Percentiles rank a stretch among this genome's conserved stretches.
Conservation (phyloP, 2,329 filamentous ascomycete genomes). For the Stromatinia cepivora region DNA sequence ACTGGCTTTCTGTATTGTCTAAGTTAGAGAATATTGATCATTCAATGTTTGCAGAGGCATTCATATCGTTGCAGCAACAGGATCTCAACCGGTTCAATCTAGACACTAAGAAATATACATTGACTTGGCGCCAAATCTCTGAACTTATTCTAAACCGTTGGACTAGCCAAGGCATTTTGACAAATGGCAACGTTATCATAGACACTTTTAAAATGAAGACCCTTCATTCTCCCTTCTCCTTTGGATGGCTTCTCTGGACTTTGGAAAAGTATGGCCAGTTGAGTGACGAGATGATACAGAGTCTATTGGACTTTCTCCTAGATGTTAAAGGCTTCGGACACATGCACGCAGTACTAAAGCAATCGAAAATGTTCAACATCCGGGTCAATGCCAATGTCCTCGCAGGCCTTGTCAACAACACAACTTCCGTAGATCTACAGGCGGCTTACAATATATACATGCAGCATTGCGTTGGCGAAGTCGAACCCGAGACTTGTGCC, state of each 20-base stretch:
- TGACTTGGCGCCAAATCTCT: slow-evolving; percentile 17
- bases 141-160: slow-evolving; percentile 31
- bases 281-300: slow-evolving; percentile 25
- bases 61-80: slow-evolving; percentile 17
- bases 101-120: slow-evolving; percentile 1
- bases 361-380: neutral
- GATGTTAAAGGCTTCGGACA: neutral
- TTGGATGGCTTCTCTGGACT: neutral
- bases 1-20: slow-evolving; percentile 32
- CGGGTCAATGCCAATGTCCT: neutral
- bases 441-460: slow-evolving; percentile 18
- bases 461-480: slow-evolving; percentile 22
- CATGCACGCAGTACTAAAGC: slow-evolving; percentile 1
- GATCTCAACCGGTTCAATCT: neutral
- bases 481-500: slow-evolving; percentile 22
- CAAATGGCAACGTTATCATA: slow-evolving; percentile 22
- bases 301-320: slow-evolving; percentile 20
- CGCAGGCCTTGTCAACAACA: slow-evolving; percentile 3
- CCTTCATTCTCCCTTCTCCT: neutral
- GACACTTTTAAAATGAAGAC: slow-evolving; percentile 11
- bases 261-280: slow-evolving; percentile 18
- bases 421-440: neutral
- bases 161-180: slow-evolving; percentile 28
- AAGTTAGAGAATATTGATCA: slow-evolving; percentile 24
- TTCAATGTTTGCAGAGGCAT: slow-evolving; percentile 24